Conservation (phyloP, 331 rosid genomes). For the Cydonia oblonga region DNA sequence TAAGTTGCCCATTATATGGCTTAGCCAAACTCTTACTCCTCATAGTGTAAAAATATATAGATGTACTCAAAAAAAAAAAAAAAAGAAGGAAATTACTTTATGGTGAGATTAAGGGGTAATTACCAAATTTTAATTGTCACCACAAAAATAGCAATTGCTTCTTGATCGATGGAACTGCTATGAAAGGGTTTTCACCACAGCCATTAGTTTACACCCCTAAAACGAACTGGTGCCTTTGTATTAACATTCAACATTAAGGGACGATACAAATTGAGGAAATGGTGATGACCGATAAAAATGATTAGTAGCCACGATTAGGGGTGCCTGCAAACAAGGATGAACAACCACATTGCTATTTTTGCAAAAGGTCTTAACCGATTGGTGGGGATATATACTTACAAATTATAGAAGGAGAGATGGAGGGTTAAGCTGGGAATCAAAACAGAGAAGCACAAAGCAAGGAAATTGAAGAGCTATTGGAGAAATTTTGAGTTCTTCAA, state of each 20-base stretch:
- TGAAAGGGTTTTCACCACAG: too few relatives aligned
- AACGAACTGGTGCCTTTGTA: neutral
- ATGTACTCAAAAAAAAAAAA: too few relatives aligned
- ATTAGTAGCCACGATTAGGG: neutral
- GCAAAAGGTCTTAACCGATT: neutral
- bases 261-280: neutral
- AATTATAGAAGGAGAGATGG: slow-evolving; percentile 17
- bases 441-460: neutral
- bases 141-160: neutral
- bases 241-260: neutral
- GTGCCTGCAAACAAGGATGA: neutral
- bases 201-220: neutral
- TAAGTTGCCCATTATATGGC: too few relatives aligned
- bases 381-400: neutral
- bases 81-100: neutral
- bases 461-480: slow-evolving; percentile 9
- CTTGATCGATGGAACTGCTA: neutral
- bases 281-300: neutral
- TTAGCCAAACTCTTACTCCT: too few relatives aligned
- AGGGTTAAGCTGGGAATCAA: slow-evolving; percentile 1
- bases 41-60: too few relatives aligned
- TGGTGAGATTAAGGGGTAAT: neutral
- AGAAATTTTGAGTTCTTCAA: slow-evolving; percentile 17
- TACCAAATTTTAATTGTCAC: neutral
- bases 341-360: slow-evolving; percentile 4